A percentile compares a stretch with the other conserved stretches of the same genome.
Evolutionary conservation across 306 rosid genomes (phyloP).

Genomic region (Quercus wislizeni): DNA sequence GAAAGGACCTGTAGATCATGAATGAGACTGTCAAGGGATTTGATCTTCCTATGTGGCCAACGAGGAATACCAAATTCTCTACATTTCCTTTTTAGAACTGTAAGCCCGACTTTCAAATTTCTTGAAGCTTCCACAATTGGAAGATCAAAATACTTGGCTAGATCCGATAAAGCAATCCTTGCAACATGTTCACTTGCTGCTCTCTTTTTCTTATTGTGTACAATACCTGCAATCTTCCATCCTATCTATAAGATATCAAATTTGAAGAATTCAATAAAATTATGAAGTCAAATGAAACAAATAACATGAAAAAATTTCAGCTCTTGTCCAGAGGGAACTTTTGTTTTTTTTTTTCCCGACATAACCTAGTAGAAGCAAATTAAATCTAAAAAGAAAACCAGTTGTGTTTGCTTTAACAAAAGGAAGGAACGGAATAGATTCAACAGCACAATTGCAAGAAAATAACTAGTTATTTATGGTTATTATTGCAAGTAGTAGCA

Average conservation of each 20-base stretch:
- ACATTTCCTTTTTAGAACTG: constrained; percentile 85
- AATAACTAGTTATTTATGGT: no score
- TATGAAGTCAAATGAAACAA: constrained; percentile 19
- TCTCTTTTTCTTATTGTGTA: constrained; percentile 63
- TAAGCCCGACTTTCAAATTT: constrained; percentile 72
- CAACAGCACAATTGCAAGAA: background rate
- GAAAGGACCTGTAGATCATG: constrained; percentile 78
- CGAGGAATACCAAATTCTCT: constrained; percentile 92
- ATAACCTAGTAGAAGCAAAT: background rate
- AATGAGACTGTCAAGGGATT: constrained; percentile 85
- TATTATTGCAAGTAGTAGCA: no score
- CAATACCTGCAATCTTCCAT: constrained; percentile 42
- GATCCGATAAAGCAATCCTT: constrained; percentile 63
- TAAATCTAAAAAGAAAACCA: background rate
- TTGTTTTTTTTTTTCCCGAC: background rate
- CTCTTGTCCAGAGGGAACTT: background rate
- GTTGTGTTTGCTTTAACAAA: background rate
- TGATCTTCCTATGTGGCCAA: constrained; percentile 96
- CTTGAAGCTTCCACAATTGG: constrained; percentile 86
- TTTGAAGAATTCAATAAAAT: constrained; percentile 14
- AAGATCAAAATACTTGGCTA: constrained; percentile 73
- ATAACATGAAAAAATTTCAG: background rate
- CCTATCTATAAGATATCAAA: constrained; percentile 39
- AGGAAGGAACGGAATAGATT: background rate
- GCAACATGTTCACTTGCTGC: constrained; percentile 67